Percentiles rank a stretch among this genome's conserved stretches.
Conservation (phyloP, 768 basidiomycete genomes). For the Chiua virens region DNA sequence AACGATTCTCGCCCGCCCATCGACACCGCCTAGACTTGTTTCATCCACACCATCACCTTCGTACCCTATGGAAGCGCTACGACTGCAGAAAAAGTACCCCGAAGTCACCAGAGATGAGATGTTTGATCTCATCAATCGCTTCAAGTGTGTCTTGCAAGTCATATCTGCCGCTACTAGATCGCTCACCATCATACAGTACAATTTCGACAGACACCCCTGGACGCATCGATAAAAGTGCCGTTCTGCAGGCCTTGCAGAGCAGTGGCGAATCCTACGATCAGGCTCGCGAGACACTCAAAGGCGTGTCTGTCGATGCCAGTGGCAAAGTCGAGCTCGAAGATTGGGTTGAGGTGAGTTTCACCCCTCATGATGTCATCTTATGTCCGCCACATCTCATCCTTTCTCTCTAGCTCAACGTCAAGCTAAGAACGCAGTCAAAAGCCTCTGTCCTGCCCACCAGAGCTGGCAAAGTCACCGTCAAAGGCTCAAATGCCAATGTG, state of each 20-base stretch:
- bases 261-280: conserved; percentile 90
- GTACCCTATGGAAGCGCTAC: conserved; percentile 71
- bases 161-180: neutral
- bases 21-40: conserved; percentile 7
- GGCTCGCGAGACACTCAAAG: conserved; percentile 87
- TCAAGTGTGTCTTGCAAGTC: conserved; percentile 70
- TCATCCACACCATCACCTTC: conserved; percentile 18
- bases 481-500: conserved; percentile 93
- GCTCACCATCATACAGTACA: conserved; percentile 42
- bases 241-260: conserved; percentile 74
- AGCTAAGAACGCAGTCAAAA: conserved; percentile 57
- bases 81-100: conserved; percentile 89
- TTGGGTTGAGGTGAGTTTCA: conserved; percentile 83
- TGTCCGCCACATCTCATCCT: conserved; percentile 10
- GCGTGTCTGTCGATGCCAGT: conserved; percentile 90
- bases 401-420: conserved; percentile 67
- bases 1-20: conserved; percentile 1
- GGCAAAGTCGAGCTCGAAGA: conserved; percentile 97
- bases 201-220: conserved; percentile 80
- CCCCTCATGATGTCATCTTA: conserved; percentile 22
- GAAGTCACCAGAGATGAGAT: conserved; percentile 92
- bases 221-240: conserved; percentile 77
- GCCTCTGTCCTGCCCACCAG: conserved; percentile 54
- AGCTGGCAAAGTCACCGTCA: conserved; percentile 89
- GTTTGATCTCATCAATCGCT: conserved; percentile 89